A percentile compares a stretch with the other conserved stretches of the same genome.
Evolutionary conservation across 2,329 filamentous ascomycete genomes (phyloP).

Genomic region (Aspergillus sp.): DNA sequence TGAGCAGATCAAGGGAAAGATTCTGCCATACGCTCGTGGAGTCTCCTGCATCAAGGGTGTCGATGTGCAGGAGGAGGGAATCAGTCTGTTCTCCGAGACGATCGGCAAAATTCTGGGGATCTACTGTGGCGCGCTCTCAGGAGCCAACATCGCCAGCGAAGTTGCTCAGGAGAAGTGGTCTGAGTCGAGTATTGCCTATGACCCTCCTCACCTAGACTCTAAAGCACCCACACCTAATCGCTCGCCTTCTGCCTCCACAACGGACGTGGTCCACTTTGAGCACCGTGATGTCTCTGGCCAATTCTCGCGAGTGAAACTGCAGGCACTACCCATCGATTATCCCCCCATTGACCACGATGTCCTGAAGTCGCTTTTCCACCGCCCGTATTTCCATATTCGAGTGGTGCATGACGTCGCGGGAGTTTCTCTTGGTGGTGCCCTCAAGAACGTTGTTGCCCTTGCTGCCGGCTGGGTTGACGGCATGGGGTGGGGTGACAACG

Average conservation of each 20-base stretch:
- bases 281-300: slow-evolving; percentile 70
- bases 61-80: slow-evolving; percentile 80
- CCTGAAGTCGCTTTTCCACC: slow-evolving; percentile 84
- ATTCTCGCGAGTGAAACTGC: slow-evolving; percentile 67
- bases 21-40: slow-evolving; percentile 85
- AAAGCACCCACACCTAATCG: slow-evolving; percentile 64
- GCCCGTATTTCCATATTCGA: slow-evolving; percentile 95
- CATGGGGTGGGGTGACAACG: slow-evolving; percentile 96
- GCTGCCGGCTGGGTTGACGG: slow-evolving; percentile 95
- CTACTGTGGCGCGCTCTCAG: slow-evolving; percentile 93
- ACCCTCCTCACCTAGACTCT: slow-evolving; percentile 85
- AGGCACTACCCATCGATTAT: slow-evolving; percentile 75
- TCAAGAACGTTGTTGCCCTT: slow-evolving; percentile 96
- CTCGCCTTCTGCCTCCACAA: slow-evolving; percentile 53
- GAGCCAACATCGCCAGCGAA: slow-evolving; percentile 93
- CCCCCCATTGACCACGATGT: slow-evolving; percentile 81
- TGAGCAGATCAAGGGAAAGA: slow-evolving; percentile 79
- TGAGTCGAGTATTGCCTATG: slow-evolving; percentile 95
- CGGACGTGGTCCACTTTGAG: slow-evolving; percentile 53
- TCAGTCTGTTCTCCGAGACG: slow-evolving; percentile 89
- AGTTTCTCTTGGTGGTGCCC: slow-evolving; percentile 86
- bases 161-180: slow-evolving; percentile 96
- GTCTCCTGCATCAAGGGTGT: slow-evolving; percentile 99
- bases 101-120: slow-evolving; percentile 90
- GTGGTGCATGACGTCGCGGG: slow-evolving; percentile 95